phyloP scores from a whole-genome alignment of 805 yeast species.

The Millerago galiae region DNA sequence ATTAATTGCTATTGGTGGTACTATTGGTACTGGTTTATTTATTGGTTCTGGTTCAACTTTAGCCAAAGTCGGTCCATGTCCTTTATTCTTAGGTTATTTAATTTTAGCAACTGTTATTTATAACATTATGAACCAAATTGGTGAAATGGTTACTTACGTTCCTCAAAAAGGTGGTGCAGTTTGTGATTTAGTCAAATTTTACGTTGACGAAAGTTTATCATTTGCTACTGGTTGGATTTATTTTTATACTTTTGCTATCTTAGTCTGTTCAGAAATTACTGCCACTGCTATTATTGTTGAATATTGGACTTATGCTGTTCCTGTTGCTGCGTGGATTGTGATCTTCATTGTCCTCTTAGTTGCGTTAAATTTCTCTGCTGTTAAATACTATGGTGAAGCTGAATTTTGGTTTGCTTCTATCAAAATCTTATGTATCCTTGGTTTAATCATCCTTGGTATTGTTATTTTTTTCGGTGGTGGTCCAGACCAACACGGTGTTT shows the following conservation, averaged over 20 bases:
- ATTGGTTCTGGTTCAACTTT: constrained; percentile 67
- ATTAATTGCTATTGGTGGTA: constrained; percentile 79
- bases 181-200: constrained; percentile 52
- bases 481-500: constrained; percentile 43
- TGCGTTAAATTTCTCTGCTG: constrained; percentile 47
- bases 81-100: constrained; percentile 53
- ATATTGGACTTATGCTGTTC: constrained; percentile 57
- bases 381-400: constrained; percentile 50
- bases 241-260: constrained; percentile 21
- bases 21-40: constrained; percentile 80
- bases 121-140: constrained; percentile 57
- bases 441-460: constrained; percentile 50
- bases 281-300: constrained; percentile 47
- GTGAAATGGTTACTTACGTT: constrained; percentile 60
- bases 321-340: constrained; percentile 54
- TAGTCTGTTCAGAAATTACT: constrained; percentile 41
- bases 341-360: constrained; percentile 45
- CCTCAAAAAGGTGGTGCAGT: constrained; percentile 62
- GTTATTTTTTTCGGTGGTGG: constrained; percentile 63
- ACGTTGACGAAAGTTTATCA: constrained; percentile 28
- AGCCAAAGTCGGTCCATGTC: constrained; percentile 65
- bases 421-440: constrained; percentile 59
- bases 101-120: constrained; percentile 59
- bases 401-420: constrained; percentile 56
- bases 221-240: constrained; percentile 27